A percentile compares a stretch with the other conserved stretches of the same genome.
Conservation (phyloP, 495 filamentous ascomycete species). For the Pseudotulostoma volvatum region DNA sequence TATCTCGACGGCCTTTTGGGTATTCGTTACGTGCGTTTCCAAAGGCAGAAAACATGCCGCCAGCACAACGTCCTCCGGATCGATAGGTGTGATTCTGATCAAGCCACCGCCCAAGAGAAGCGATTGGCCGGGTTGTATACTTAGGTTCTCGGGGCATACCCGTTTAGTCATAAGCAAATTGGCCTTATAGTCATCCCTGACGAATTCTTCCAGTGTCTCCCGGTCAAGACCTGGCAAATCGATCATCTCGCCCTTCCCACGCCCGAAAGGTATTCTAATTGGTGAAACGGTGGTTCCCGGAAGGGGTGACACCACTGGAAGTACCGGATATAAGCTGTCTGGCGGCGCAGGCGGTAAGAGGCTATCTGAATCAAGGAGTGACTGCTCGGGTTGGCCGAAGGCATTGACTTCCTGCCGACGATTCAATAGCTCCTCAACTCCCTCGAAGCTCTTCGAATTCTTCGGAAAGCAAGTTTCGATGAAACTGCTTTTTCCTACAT, state of each 20-base stretch:
- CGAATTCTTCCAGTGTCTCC: slow-evolving; percentile 48
- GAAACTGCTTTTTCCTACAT: slow-evolving; percentile 90
- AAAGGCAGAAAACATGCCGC: slow-evolving; percentile 68
- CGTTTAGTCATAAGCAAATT: slow-evolving; percentile 63
- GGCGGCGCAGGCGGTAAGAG: slow-evolving; percentile 60
- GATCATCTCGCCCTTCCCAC: slow-evolving; percentile 76
- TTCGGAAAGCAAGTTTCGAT: slow-evolving; percentile 78
- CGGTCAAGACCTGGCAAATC: slow-evolving; percentile 80
- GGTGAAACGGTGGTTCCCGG: slow-evolving; percentile 91
- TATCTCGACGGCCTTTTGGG: slow-evolving; percentile 55
- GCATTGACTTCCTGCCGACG: slow-evolving; percentile 12
- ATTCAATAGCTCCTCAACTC: slow-evolving; percentile 20
- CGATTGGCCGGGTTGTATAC: slow-evolving; percentile 62
- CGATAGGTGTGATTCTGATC: slow-evolving; percentile 68
- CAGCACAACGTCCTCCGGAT: slow-evolving; percentile 43
- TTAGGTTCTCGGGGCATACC: slow-evolving; percentile 45
- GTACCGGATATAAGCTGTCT: slow-evolving; percentile 56
- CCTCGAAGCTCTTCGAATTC: slow-evolving; percentile 38
- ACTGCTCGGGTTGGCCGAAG: slow-evolving; percentile 5
- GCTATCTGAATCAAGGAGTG: slow-evolving; percentile 12
- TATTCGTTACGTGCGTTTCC: slow-evolving; percentile 54
- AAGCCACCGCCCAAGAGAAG: slow-evolving; percentile 73
- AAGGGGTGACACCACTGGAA: slow-evolving; percentile 70
- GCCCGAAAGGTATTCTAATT: slow-evolving; percentile 76
- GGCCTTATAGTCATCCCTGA: slow-evolving; percentile 42